A percentile compares a stretch with the other conserved stretches of the same genome.
phyloP scores from a whole-genome alignment of 2,329 filamentous ascomycete species.

The Pseudopyricularia cyperi region DNA sequence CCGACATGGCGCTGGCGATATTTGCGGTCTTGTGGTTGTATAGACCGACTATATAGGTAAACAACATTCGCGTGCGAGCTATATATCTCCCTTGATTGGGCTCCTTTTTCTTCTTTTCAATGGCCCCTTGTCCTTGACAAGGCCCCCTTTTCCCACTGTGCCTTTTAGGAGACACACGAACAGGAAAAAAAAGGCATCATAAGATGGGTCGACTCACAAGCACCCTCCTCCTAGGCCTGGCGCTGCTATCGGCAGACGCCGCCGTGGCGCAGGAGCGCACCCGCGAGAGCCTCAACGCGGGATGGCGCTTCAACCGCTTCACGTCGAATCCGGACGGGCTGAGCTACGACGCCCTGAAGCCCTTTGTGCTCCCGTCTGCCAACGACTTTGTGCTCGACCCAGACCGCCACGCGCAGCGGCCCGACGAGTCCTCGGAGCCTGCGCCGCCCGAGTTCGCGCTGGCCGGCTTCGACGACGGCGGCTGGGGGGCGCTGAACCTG shows the following conservation, averaged over 20 bases:
- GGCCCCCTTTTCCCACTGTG: not conserved
- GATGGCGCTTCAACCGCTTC: slow-evolving; percentile 21
- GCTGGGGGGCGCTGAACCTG: slow-evolving; percentile 26
- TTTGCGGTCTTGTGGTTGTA: no score
- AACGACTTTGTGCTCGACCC: slow-evolving; percentile 5
- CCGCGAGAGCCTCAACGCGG: slow-evolving; percentile 18
- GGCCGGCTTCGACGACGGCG: slow-evolving; percentile 18
- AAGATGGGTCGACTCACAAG: not conserved
- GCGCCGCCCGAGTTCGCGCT: slow-evolving; percentile 5
- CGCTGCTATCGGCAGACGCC: not conserved
- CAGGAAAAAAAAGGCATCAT: not conserved
- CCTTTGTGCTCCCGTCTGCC: slow-evolving; percentile 8
- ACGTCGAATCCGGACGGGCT: slow-evolving; percentile 18
- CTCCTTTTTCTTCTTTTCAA: not conserved
- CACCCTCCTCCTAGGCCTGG: not conserved
- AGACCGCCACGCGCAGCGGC: slow-evolving; percentile 4
- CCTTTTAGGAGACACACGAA: not conserved
- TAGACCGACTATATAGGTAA: no score
- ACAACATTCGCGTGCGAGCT: no score
- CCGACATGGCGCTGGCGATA: no score
- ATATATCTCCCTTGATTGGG: no score
- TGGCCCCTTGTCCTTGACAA: not conserved
- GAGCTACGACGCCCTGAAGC: slow-evolving; percentile 16
- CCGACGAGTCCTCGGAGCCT: not conserved
- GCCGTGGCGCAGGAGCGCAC: slow-evolving; percentile 4